Percentiles rank a stretch among this genome's conserved stretches.
These are phyloP conservation scores for Gossypium longicalyx DNA, from an alignment of 345 rosid genomes.

Conservation along the genomic window DNA sequence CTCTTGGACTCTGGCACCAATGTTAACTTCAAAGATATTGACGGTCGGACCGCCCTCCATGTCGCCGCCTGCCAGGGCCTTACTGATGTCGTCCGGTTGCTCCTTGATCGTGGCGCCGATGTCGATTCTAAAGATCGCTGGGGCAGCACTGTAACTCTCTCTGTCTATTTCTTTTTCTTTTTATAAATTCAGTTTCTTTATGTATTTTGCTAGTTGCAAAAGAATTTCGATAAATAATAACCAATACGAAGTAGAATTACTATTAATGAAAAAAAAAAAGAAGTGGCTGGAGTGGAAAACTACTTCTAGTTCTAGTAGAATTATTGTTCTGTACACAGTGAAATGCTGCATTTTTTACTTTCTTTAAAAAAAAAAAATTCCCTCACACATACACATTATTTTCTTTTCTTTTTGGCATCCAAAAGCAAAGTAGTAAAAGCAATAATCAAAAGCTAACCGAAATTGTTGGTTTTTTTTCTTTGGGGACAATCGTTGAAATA, in stretches of 20 bases:
- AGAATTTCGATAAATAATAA: background rate
- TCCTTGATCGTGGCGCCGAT: conserved; percentile 48
- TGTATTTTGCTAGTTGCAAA: background rate
- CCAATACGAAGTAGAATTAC: background rate
- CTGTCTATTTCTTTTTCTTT: background rate
- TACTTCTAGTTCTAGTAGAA: background rate
- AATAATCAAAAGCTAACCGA: background rate
- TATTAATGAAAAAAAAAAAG: background rate
- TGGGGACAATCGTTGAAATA: background rate
- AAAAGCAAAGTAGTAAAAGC: background rate
- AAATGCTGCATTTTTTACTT: background rate
- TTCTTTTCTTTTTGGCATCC: background rate
- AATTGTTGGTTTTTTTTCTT: background rate
- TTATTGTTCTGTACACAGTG: background rate
- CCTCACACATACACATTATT: background rate
- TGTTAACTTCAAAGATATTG: conserved; percentile 63
- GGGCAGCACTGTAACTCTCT: conserved; percentile 53
- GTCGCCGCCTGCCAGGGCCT: conserved; percentile 72
- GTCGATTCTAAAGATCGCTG: conserved; percentile 48
- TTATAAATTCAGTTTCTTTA: background rate
- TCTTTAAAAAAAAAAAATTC: background rate
- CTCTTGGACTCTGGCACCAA: conserved; percentile 58
- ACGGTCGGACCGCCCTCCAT: conserved; percentile 74
- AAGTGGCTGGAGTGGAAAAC: background rate
- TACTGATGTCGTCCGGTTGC: conserved; percentile 44